Conservation (phyloP, 1,284 basidiomycete genomes). For the Ceratobasidium sp. region DNA sequence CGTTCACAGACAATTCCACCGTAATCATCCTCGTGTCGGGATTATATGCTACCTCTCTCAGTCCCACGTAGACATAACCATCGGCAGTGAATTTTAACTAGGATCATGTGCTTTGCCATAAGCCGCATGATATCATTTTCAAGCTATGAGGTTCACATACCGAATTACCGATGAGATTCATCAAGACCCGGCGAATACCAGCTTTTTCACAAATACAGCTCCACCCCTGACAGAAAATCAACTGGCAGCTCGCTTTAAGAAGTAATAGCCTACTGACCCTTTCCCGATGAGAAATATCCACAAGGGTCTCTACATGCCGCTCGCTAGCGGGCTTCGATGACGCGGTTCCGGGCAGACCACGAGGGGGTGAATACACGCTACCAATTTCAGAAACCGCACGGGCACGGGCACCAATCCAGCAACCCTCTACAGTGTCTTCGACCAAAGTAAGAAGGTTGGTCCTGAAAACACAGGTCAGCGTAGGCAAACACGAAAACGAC, state of each 20-base stretch:
- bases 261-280: conserved; percentile 60
- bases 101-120: neutral
- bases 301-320: conserved; percentile 82
- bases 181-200: conserved; percentile 89
- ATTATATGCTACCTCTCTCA: conserved; percentile 53
- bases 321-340: conserved; percentile 50
- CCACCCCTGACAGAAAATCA: conserved; percentile 74
- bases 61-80: conserved; percentile 87
- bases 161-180: conserved; percentile 92
- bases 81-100: conserved; percentile 59
- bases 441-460: conserved; percentile 89
- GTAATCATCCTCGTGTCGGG: conserved; percentile 58
- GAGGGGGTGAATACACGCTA: conserved; percentile 88
- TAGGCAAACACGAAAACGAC: neutral
- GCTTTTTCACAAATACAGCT: conserved; percentile 89
- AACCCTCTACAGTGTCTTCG: conserved; percentile 95
- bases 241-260: neutral
- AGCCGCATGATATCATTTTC: neutral
- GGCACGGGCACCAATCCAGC: conserved; percentile 93
- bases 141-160: neutral
- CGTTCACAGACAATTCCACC: conserved; percentile 86
- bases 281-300: conserved; percentile 81
- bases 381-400: conserved; percentile 86
- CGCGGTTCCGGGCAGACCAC: conserved; percentile 55
- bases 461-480: conserved; percentile 55